Conservation (phyloP, 1,284 basidiomycete genomes). For the Microstroma glucosiphilum region DNA sequence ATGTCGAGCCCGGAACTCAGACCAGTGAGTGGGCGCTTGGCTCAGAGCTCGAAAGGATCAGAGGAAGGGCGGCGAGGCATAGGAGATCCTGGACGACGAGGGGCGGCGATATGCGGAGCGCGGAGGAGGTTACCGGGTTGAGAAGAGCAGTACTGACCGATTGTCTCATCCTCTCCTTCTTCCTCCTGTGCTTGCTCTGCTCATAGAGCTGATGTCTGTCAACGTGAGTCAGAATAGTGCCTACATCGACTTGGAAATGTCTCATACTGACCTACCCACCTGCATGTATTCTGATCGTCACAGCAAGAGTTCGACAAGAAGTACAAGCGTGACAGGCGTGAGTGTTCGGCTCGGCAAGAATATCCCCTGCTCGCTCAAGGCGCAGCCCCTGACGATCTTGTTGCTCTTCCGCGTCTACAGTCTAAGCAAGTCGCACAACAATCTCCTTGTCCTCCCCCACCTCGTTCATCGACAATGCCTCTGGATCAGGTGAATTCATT, state of each 20-base stretch:
- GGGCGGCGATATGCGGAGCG: too few relatives aligned
- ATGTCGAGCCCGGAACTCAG: conserved; percentile 40
- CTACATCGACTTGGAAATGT: background rate
- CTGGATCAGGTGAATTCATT: too few relatives aligned
- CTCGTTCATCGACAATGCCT: too few relatives aligned
- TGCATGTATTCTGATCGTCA: background rate
- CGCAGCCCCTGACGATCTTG: background rate
- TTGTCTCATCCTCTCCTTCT: background rate
- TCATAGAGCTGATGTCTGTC: conserved; percentile 29
- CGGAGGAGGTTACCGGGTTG: background rate
- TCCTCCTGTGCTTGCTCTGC: background rate
- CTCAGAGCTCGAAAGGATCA: conserved; percentile 33
- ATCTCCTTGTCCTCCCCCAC: too few relatives aligned
- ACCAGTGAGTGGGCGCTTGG: conserved; percentile 17
- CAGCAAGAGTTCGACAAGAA: conserved; percentile 7
- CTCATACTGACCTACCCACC: background rate
- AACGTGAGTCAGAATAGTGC: conserved; percentile 14
- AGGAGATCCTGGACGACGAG: too few relatives aligned
- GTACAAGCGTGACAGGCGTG: conserved; percentile 8
- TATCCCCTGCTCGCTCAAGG: background rate
- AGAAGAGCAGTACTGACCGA: background rate
- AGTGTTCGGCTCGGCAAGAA: background rate
- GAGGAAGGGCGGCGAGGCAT: background rate
- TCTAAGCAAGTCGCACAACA: background rate
- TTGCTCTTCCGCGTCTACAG: background rate